Conservation (phyloP, 2,329 filamentous ascomycete genomes). For the Sphaerulina vaccinii region DNA sequence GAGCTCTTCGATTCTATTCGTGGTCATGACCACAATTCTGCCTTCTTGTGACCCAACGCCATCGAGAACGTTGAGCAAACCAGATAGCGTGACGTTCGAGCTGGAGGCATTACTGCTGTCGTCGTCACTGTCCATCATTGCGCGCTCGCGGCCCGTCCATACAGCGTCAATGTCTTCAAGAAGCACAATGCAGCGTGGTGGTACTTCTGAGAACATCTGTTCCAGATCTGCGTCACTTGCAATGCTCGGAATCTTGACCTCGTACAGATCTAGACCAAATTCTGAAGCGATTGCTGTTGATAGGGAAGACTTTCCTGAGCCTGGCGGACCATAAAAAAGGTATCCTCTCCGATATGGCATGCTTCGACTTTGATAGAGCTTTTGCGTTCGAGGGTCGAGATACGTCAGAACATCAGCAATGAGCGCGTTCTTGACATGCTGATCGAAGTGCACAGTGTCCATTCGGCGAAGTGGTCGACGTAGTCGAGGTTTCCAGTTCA, state of each 20-base stretch:
- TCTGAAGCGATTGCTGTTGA: constrained; percentile 42
- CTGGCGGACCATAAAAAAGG: constrained; percentile 66
- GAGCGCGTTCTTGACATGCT: constrained; percentile 61
- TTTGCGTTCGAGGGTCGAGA: constrained; percentile 64
- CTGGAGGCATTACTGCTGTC: constrained; percentile 43
- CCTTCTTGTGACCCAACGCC: constrained; percentile 75
- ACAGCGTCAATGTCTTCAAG: constrained; percentile 47
- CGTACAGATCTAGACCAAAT: constrained; percentile 40
- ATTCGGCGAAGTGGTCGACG: constrained; percentile 63
- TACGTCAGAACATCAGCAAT: constrained; percentile 73
- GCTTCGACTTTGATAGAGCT: constrained; percentile 77
- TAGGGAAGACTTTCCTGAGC: constrained; percentile 32
- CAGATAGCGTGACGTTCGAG: constrained; percentile 59
- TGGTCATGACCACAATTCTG: constrained; percentile 75
- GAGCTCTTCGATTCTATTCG: constrained; percentile 68
- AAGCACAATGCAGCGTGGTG: constrained; percentile 43
- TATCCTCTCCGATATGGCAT: constrained; percentile 83
- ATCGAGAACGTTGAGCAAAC: constrained; percentile 76
- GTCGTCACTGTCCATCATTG: constrained; percentile 25
- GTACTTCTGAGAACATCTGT: constrained; percentile 41
- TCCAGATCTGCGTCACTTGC: constrained; percentile 60
- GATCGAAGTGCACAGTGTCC: constrained; percentile 69
- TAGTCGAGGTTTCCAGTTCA: constrained; percentile 34
- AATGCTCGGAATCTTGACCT: constrained; percentile 45
- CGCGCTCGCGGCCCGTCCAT: constrained; percentile 28